Percentiles rank a stretch among this genome's conserved stretches.
Conservation (phyloP, 306 rosid species). For the Adenanthera pavonina region DNA sequence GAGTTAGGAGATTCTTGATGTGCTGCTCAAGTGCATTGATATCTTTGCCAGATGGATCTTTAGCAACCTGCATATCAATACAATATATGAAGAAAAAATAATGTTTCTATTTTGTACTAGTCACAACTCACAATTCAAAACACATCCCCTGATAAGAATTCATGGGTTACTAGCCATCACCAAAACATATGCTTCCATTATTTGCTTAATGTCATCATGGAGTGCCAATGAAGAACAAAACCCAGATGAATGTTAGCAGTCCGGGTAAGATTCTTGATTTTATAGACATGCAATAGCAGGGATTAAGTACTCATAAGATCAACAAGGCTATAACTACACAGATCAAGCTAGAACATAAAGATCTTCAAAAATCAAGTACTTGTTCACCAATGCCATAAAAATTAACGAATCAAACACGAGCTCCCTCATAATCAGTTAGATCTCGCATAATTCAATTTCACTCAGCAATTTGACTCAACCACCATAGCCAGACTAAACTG, state of each 20-base stretch:
- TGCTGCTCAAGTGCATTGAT: slow-evolving; percentile 56
- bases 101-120: not conserved
- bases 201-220: slow-evolving; percentile 15
- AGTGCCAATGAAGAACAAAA: not conserved
- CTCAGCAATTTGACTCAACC: not conserved
- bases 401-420: not conserved
- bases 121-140: slow-evolving; percentile 15
- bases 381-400: not conserved
- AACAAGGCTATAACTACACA: not conserved
- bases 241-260: not conserved
- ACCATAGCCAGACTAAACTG: not conserved
- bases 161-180: not conserved
- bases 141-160: not conserved
- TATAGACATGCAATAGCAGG: not conserved
- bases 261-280: slow-evolving; percentile 11
- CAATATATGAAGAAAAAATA: slow-evolving; percentile 30
- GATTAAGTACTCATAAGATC: not conserved
- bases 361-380: not conserved
- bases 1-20: slow-evolving; percentile 50
- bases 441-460: slow-evolving; percentile 13
- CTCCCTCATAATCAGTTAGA: not conserved
- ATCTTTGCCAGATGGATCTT: slow-evolving; percentile 51
- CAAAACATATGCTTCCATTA: not conserved
- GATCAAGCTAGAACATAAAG: not conserved
- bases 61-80: slow-evolving; percentile 57